A percentile compares a stretch with the other conserved stretches of the same genome.
These are phyloP conservation scores for Alectoria sarmentosa DNA, from an alignment of 495 filamentous ascomycete genomes.

Conservation along the genomic window DNA sequence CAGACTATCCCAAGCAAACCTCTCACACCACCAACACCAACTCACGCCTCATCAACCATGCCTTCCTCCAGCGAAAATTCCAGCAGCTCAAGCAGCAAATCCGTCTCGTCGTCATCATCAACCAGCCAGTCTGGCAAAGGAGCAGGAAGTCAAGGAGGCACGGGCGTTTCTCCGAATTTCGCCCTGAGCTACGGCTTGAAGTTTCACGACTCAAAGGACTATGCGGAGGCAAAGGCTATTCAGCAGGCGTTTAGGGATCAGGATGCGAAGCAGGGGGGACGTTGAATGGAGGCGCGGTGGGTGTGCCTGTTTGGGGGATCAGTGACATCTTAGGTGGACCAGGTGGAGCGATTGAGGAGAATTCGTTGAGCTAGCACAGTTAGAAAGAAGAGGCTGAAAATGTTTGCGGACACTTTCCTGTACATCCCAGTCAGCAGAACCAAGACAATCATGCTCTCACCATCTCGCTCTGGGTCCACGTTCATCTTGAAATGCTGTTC, in stretches of 20 bases:
- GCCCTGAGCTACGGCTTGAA: conserved; percentile 25
- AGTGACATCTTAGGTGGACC: not conserved
- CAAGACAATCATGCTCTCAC: not conserved
- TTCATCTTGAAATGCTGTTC: not conserved
- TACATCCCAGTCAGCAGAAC: not conserved
- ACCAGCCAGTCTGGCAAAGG: not conserved
- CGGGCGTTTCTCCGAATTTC: conserved; percentile 26
- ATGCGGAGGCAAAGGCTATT: conserved; percentile 20
- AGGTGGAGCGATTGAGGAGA: not conserved
- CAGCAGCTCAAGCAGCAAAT: conserved; percentile 1
- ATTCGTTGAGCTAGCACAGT: not conserved
- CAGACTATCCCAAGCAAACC: no score
- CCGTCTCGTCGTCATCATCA: not conserved
- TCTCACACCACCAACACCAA: no score
- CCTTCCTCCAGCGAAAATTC: not conserved
- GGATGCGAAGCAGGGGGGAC: conserved; percentile 5
- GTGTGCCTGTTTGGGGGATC: not conserved
- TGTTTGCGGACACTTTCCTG: not conserved
- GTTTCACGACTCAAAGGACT: conserved; percentile 16
- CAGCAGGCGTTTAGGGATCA: conserved; percentile 12
- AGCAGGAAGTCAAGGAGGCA: conserved; percentile 8
- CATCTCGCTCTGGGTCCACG: not conserved
- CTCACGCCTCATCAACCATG: conserved; percentile 3
- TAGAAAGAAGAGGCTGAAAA: not conserved
- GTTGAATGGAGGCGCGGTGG: not conserved